Percentiles rank a stretch among this genome's conserved stretches.
These are phyloP conservation scores for Colletotrichum gloeosporioides DNA, from an alignment of 2,329 filamentous ascomycete species.

Conservation along the genomic window DNA sequence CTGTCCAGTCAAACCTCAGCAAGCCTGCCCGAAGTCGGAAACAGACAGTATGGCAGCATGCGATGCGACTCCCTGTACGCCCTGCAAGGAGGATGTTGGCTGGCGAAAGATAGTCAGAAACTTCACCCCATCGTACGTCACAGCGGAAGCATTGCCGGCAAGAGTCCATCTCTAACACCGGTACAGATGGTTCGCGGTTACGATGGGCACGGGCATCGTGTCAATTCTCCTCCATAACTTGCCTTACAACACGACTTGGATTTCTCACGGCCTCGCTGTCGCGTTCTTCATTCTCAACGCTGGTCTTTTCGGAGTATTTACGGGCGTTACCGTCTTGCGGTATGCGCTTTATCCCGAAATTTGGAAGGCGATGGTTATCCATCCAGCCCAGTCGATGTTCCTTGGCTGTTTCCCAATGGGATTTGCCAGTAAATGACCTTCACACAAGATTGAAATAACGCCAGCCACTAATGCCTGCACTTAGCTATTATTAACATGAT, in stretches of 20 bases:
- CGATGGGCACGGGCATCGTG: slow-evolving; percentile 73
- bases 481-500: slow-evolving; percentile 67
- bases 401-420: slow-evolving; percentile 73
- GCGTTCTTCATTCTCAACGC: slow-evolving; percentile 67
- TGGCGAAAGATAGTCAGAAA: slow-evolving; percentile 55
- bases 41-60: neutral
- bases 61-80: neutral
- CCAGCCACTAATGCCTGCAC: neutral
- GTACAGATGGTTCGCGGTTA: slow-evolving; percentile 61
- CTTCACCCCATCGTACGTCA: slow-evolving; percentile 58
- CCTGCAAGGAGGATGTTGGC: slow-evolving; percentile 39
- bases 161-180: neutral
- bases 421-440: slow-evolving; percentile 56
- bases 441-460: slow-evolving; percentile 10
- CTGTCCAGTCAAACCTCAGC: neutral
- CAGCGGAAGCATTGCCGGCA: neutral
- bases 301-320: slow-evolving; percentile 60
- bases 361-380: slow-evolving; percentile 68
- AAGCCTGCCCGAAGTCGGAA: neutral
- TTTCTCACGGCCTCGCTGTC: slow-evolving; percentile 48
- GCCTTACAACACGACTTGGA: slow-evolving; percentile 63
- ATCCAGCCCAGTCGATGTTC: slow-evolving; percentile 72
- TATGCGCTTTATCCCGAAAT: slow-evolving; percentile 71
- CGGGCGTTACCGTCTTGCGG: slow-evolving; percentile 59
- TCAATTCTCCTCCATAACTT: slow-evolving; percentile 66